phyloP scores from a whole-genome alignment of 768 basidiomycete species.

The Boletellus ananiceps region DNA sequence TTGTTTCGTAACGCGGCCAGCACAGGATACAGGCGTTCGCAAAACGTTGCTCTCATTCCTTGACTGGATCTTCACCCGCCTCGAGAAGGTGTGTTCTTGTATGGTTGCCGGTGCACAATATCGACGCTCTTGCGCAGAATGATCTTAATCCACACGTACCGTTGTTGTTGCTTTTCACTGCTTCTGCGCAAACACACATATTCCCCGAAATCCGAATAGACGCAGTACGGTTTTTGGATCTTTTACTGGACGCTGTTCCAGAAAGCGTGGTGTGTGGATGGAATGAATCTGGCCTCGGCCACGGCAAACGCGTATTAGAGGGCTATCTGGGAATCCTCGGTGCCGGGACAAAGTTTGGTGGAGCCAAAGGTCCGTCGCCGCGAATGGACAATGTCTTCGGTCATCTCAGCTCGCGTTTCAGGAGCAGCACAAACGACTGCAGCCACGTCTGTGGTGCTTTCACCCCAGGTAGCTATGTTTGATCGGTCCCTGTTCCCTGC shows the following conservation, averaged over 20 bases:
- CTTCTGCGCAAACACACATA: constrained; percentile 90
- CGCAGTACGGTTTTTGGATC: constrained; percentile 72
- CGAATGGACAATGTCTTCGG: not conserved
- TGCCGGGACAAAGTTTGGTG: constrained; percentile 59
- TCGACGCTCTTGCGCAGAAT: constrained; percentile 41
- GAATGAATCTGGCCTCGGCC: constrained; percentile 46
- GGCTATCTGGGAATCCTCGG: constrained; percentile 79
- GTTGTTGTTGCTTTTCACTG: constrained; percentile 74
- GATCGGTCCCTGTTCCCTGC: not conserved
- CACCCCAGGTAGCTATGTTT: constrained; percentile 45
- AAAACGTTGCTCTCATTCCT: constrained; percentile 67
- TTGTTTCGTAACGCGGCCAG: not conserved
- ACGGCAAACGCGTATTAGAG: constrained; percentile 64
- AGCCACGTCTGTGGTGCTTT: constrained; percentile 61
- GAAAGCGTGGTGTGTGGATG: constrained; percentile 63
- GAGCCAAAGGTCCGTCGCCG: constrained; percentile 43
- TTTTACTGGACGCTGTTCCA: constrained; percentile 70
- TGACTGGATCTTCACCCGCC: constrained; percentile 63
- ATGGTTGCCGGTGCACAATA: not conserved
- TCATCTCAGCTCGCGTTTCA: constrained; percentile 1
- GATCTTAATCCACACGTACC: constrained; percentile 71
- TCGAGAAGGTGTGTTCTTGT: constrained; percentile 46
- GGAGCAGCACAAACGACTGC: constrained; percentile 45
- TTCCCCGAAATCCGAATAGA: constrained; percentile 94
- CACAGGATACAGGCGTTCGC: constrained; percentile 75